A percentile compares a stretch with the other conserved stretches of the same genome.
Evolutionary conservation across 1,284 basidiomycete genomes (phyloP).

Genomic region (Apiotrichum gracile): DNA sequence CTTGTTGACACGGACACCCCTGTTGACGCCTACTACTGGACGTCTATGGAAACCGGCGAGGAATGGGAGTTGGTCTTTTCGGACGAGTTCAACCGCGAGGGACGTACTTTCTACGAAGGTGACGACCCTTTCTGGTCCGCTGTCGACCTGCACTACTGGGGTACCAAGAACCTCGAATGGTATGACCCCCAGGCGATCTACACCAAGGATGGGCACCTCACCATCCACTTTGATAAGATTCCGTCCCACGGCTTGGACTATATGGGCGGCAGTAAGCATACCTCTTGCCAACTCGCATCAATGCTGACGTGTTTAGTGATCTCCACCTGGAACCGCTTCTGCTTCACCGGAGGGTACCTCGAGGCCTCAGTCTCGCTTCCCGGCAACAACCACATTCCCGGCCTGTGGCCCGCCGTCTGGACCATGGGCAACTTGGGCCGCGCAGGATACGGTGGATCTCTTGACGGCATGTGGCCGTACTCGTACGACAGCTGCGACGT

Average conservation of each 20-base stretch:
- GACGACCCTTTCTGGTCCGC: conserved; percentile 57
- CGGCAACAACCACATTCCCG: conserved; percentile 60
- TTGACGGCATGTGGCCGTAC: conserved; percentile 52
- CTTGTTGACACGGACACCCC: conserved; percentile 68
- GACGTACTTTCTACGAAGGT: conserved; percentile 54
- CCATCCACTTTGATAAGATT: conserved; percentile 57
- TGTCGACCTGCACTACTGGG: conserved; percentile 55
- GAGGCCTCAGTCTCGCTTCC: conserved; percentile 72
- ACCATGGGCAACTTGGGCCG: conserved; percentile 50
- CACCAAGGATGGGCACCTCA: conserved; percentile 59
- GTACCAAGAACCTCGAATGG: conserved; percentile 69
- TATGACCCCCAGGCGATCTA: conserved; percentile 55
- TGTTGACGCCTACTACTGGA: conserved; percentile 51
- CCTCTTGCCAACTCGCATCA: conserved; percentile 38
- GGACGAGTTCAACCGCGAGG: conserved; percentile 82
- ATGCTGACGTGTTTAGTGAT: conserved; percentile 28
- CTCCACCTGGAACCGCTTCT: conserved; percentile 77
- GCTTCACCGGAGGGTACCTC: conserved; percentile 81
- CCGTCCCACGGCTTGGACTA: conserved; percentile 68
- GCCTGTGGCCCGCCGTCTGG: conserved; percentile 58
- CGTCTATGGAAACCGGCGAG: conserved; percentile 62
- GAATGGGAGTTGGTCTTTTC: conserved; percentile 77
- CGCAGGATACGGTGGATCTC: conserved; percentile 49
- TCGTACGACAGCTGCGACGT: conserved; percentile 52
- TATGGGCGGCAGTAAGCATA: conserved; percentile 54